Conservation (phyloP, 1,139 yeast genomes). For the Saccharomyces pastorianus region DNA sequence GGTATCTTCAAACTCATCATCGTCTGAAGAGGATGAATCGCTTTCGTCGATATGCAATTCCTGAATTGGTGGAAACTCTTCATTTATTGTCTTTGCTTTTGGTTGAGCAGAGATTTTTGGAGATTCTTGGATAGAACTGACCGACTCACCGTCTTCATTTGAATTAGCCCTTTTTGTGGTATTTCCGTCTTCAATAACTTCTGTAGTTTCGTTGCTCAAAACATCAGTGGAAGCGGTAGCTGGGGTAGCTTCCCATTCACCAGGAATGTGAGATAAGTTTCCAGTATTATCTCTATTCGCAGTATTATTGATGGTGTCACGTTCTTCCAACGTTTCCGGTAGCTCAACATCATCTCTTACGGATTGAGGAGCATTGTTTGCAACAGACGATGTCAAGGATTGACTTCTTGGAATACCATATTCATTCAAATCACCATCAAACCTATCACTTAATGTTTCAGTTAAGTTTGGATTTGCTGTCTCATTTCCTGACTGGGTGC, state of each 20-base stretch:
- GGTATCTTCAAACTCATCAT: constrained; percentile 13
- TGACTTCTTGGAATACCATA: constrained; percentile 48
- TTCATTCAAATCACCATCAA: constrained; percentile 31
- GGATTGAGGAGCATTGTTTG: constrained; percentile 83
- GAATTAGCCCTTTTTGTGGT: not conserved
- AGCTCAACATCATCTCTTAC: constrained; percentile 37
- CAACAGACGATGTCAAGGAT: constrained; percentile 83
- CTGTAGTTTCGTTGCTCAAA: not conserved
- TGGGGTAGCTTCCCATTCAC: constrained; percentile 12
- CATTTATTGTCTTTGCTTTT: constrained; percentile 23
- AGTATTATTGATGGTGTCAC: constrained; percentile 6
- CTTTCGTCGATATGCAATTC: constrained; percentile 58
- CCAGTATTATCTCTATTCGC: constrained; percentile 10
- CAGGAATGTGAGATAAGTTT: constrained; percentile 14
- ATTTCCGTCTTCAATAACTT: not conserved
- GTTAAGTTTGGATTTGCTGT: constrained; percentile 17
- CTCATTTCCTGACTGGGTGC: constrained; percentile 27
- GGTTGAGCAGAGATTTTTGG: constrained; percentile 4
- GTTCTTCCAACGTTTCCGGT: constrained; percentile 15
- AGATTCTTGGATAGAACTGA: constrained; percentile 13
- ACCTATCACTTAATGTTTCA: constrained; percentile 23
- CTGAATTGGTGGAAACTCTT: constrained; percentile 66
- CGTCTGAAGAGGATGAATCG: constrained; percentile 40
- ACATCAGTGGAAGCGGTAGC: constrained; percentile 2
- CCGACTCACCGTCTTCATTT: constrained; percentile 7